These are phyloP conservation scores for Ustulina deusta DNA, from an alignment of 2,329 filamentous ascomycete species.

Conservation along the genomic window DNA sequence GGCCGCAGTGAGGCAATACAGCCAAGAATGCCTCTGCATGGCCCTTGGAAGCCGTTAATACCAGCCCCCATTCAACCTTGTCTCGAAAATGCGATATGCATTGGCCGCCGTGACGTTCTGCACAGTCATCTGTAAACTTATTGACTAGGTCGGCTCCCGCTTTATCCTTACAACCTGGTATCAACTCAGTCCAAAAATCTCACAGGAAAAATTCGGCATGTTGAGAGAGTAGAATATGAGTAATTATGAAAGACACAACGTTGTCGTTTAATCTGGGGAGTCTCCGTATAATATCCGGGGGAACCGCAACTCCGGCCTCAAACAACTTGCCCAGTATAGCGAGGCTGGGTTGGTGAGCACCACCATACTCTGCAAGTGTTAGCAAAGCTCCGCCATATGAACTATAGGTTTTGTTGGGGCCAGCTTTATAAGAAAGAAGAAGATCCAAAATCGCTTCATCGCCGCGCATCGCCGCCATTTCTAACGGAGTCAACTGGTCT, in stretches of 20 bases:
- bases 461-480: not conserved
- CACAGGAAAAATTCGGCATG: not conserved
- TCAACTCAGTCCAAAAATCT: not conserved
- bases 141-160: not conserved
- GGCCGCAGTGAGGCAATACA: not conserved
- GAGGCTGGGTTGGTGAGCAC: not conserved
- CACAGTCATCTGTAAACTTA: not conserved
- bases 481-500: not conserved
- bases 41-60: not conserved
- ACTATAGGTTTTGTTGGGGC: slow-evolving; percentile 10
- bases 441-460: not conserved
- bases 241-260: not conserved
- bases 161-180: not conserved
- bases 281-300: not conserved
- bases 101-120: not conserved
- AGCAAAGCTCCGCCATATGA: not conserved
- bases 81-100: not conserved
- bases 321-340: slow-evolving; percentile 9
- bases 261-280: not conserved
- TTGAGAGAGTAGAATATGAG: not conserved
- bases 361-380: not conserved
- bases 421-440: slow-evolving; percentile 16
- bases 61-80: not conserved
- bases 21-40: slow-evolving; percentile 1
- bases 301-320: not conserved